Evolutionary conservation across 352 stramenopile genomes (phyloP), one percentile per base, ranked within the genome.

Genomic region (Pilasporangium apinafurcum): DNA sequence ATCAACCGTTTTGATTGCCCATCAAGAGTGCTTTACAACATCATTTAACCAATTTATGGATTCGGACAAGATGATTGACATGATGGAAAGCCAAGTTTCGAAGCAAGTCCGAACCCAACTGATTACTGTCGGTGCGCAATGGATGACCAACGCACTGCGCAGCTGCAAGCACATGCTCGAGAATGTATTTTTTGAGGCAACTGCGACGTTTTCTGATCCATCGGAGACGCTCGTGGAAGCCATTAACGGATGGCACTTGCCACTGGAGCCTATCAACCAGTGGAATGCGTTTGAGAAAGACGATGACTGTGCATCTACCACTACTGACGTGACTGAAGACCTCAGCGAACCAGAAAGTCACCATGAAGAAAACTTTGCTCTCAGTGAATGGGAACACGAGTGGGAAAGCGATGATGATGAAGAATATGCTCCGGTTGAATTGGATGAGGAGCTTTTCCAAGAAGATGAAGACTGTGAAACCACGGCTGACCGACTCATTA

Each of bases 251-350:
- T 20, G 25, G 14, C 4, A 4, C 27, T 29, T 29, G 31, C 48
- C 14, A 14, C 39, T 18, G 21, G 20, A 51, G 14, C 26, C n/a
- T 39, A 17, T 16, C 33, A 13, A 46, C 6, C 16, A 37, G 28
- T 51, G 29, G 22, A 46, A 38, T 14, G 34, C 36, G 5, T n/a
- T 58, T 18, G 6, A 37, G 30, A 30, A 39, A 12, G 39, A 45
- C 14, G 27, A 37, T 9, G 37, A 82, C 52, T 63, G 40, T 35
- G 41, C 55, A 27, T 82, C 69, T 8, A 69, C 40, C 48, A 72
- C 65, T 17, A 79, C 65, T 8, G 73, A 86, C 22, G 51, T 48
- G 18, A 78, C 70, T 0, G 73, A 86, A 6, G 33, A 62, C 34
- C 57, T 73, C 17, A 83, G 51, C 20, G 65, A 82, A 21, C 44